Evolutionary conservation across 2,329 filamentous ascomycete species (phyloP), one percentile per base, ranked within the genome.

Genomic region (Calonectria honghensis): DNA sequence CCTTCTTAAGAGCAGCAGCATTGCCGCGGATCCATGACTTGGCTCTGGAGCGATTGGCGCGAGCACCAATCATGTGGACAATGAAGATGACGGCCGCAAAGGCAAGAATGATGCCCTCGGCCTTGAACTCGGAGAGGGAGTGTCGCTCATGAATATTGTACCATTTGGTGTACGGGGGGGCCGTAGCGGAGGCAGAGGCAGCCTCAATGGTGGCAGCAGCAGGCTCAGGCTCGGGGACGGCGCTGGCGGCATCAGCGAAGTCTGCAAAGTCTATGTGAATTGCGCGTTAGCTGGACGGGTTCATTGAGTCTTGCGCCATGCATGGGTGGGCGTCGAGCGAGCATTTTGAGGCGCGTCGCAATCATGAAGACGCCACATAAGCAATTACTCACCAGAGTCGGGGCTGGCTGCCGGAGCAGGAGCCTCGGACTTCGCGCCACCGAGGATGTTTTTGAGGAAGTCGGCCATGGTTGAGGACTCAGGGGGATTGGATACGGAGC

Each of bases 91-190:
- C 78, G 69, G 93, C 82, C 79, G 98, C 91, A 82, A 96, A 89
- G 41, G 91, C 90, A 74, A 98, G 87, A 81, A 99, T 94, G 84
- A 96, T 87, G 74, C 94, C 94, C 88, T 99, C 97, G 81, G 93
- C 91, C 86, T 93, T 93, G 90, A 99, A 99, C 85, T 99, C 97
- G 82, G 90, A 90, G 74, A 93, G 88, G 32, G 93, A 93, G 82
- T 96, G 93, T 82, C 97, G 95, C 90, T 98, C 96, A 90, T 98
- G 97, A 75, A 98, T 89, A 72, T 96, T 95, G 88, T 98, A 99
- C 97, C 97, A 99, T 89, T 95, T 95, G 67, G 96, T 98, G 85
- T 94, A 98, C 18, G 95, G 94, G 32, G 89, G 87, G 54, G 84
- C 85, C 57, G 89, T 88, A 61, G 86, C 84, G 57, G 87, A 88